Evolutionary conservation across 371 early-diverging fungal species (phyloP).

Genomic region (Mucor saturninus): DNA sequence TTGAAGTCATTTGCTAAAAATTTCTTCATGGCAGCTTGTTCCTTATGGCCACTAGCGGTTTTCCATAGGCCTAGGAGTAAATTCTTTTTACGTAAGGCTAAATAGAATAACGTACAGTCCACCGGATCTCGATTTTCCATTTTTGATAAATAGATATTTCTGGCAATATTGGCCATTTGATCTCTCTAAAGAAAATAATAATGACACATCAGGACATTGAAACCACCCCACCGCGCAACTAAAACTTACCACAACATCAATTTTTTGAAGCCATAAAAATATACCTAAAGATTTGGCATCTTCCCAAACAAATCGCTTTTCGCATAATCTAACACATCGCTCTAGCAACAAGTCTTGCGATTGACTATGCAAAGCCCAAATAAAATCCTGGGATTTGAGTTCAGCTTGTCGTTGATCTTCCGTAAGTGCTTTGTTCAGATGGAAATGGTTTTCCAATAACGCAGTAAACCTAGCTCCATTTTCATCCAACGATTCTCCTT

Average conservation of each 20-base stretch:
- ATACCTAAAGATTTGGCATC: conserved; percentile 83
- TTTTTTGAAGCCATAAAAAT: conserved; percentile 85
- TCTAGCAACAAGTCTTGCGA: conserved; percentile 87
- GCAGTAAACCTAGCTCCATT: conserved; percentile 88
- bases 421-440: conserved; percentile 53
- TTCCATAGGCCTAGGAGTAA: conserved; percentile 91
- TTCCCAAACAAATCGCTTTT: conserved; percentile 77
- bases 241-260: conserved; percentile 68
- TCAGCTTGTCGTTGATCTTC: conserved; percentile 39
- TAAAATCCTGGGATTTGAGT: conserved; percentile 74
- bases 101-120: conserved; percentile 83
- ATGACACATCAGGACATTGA: too few relatives aligned
- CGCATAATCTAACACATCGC: conserved; percentile 60
- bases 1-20: conserved; percentile 92
- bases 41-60: conserved; percentile 79
- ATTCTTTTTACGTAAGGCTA: conserved; percentile 86
- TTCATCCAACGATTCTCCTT: conserved; percentile 80
- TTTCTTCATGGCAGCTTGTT: conserved; percentile 83
- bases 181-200: conserved; percentile 47
- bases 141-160: conserved; percentile 82
- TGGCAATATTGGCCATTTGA: conserved; percentile 84
- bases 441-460: conserved; percentile 72
- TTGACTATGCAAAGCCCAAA: conserved; percentile 90
- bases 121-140: conserved; percentile 82
- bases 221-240: too few relatives aligned